Base-by-base conservation (phyloP, 208 protist species). In the Trypanosoma platydactyli region DNA sequence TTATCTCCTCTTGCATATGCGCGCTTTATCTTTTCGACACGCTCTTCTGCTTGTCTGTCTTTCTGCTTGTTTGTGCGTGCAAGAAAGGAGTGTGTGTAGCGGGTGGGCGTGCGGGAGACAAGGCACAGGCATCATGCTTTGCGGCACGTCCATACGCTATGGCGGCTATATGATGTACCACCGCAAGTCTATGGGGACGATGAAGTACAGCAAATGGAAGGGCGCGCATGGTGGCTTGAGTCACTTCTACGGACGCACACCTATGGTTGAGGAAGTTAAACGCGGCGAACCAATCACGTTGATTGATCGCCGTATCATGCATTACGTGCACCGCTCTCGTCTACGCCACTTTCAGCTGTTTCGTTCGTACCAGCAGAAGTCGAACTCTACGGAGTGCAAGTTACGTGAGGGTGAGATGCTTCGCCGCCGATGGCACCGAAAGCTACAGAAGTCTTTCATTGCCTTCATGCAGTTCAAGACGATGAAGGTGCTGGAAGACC, bases 151-250 rank as follows among this genome's bases (percentile, higher is more conserved):
- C 12, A 27, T 77, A 49, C 61, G 69, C 42, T 52, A 77, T 12
- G 90, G 86, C 25, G 83, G 81, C 41, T 92, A 92, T 76, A 92
- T 91, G 85, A 91, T 92, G 84, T 95, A 95, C 77, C 90, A 95
- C 62, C 86, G 90, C 58, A 87, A 88, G 49, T 59, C 90, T 40
- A 91, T 95, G 85, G 75, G 86, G 33, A 91, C 84, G 13, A 88
- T 94, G 86, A 87, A 85, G 74, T 92, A 90, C 66, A 94, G 84
- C 73, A 77, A 76, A 13, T 95, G 90, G 88, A 79, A 82, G 49
- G 90, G 90, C 16, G 66, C 64, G 3, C 84, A 81, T 35, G 90
- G 90, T 56, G 90, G 84, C 13, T 60, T 92, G 11, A 86, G 90
- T 52, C 90, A 92, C 73, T 95, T 91, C 61, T 95, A 94, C 75